Percentiles rank a stretch among this genome's conserved stretches.
Evolutionary conservation across 2,329 filamentous ascomycete species (phyloP).

Genomic region (Stylonectria norvegica): DNA sequence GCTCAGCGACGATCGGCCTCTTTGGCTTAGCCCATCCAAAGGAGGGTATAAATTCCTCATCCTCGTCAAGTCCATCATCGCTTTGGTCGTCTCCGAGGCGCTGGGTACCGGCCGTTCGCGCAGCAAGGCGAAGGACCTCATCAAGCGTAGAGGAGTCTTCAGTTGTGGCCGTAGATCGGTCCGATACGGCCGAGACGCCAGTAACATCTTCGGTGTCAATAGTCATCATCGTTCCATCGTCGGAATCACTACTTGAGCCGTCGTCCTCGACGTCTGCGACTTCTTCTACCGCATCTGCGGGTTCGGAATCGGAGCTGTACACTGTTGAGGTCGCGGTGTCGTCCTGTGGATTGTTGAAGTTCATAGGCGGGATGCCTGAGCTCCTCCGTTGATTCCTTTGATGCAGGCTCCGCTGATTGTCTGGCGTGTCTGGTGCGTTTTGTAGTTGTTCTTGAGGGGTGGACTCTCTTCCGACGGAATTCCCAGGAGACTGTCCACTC

Average conservation of each 20-base stretch:
- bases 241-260: constrained; percentile 56
- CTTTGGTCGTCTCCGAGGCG: constrained; percentile 50
- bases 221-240: constrained; percentile 77
- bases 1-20: constrained; percentile 25
- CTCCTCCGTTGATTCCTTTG: constrained; percentile 61
- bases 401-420: constrained; percentile 57
- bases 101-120: constrained; percentile 71
- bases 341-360: constrained; percentile 63
- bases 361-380: constrained; percentile 62
- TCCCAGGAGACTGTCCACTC: constrained; percentile 29
- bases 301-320: constrained; percentile 65
- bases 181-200: constrained; percentile 62
- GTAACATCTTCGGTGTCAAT: constrained; percentile 77
- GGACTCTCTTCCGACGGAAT: constrained; percentile 52
- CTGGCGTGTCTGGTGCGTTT: constrained; percentile 56
- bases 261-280: constrained; percentile 51
- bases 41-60: constrained; percentile 70
- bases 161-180: constrained; percentile 57
- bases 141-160: constrained; percentile 71
- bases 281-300: constrained; percentile 53
- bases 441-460: constrained; percentile 61
- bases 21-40: constrained; percentile 70
- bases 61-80: constrained; percentile 56
- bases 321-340: constrained; percentile 73
- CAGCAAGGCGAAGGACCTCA: constrained; percentile 71